These are phyloP conservation scores for Orbilia quercus DNA, from an alignment of 2,329 filamentous ascomycete species.

Conservation along the genomic window DNA sequence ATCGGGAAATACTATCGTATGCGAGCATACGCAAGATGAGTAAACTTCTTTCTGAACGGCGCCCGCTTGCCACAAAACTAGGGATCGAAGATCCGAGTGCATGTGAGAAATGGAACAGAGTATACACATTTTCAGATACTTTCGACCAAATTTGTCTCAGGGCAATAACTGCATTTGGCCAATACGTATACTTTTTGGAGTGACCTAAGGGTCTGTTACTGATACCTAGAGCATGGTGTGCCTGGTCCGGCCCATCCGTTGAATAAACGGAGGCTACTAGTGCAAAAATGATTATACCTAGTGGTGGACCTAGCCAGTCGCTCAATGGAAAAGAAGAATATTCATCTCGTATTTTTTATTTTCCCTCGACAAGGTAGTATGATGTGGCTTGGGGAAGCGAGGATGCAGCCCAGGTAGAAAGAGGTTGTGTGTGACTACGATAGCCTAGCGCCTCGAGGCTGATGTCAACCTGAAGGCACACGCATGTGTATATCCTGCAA, in stretches of 20 bases:
- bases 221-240: too few relatives aligned
- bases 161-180: conserved; percentile 35
- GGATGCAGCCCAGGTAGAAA: conserved; percentile 6
- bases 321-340: too few relatives aligned
- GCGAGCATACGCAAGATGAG: neutral
- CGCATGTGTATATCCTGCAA: neutral
- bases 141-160: conserved; percentile 13
- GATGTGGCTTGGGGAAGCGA: conserved; percentile 14
- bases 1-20: neutral
- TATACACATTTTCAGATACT: conserved; percentile 5
- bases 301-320: neutral
- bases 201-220: neutral
- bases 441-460: conserved; percentile 6
- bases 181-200: conserved; percentile 19
- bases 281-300: conserved; percentile 13
- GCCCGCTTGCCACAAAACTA: neutral
- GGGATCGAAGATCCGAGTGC: neutral
- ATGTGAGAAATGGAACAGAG: neutral
- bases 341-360: too few relatives aligned
- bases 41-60: neutral
- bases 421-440: conserved; percentile 2
- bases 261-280: conserved; percentile 10
- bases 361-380: conserved; percentile 9
- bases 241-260: too few relatives aligned
- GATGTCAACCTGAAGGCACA: conserved; percentile 8